Evolutionary conservation across 345 rosid genomes (phyloP).

Genomic region (rapeseed (Brassica napus)): DNA sequence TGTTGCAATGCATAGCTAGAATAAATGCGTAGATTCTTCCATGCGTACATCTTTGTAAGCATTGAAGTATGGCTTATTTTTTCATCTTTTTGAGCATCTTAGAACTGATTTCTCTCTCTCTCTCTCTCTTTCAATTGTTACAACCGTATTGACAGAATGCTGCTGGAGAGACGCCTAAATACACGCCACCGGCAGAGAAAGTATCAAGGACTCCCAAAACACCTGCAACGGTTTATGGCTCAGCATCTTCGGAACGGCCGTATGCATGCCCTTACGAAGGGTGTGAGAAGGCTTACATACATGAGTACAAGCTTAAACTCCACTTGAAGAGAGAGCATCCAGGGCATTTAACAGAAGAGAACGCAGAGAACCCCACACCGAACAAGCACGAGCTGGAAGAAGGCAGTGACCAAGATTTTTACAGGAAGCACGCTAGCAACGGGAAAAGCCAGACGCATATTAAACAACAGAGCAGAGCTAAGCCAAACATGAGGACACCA

Average conservation of each 20-base stretch:
- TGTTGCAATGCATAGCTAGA: background rate
- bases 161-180: conserved; percentile 58
- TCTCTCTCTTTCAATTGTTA: background rate
- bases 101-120: background rate
- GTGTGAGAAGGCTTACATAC: conserved; percentile 92
- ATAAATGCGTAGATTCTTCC: background rate
- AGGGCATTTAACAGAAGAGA: conserved; percentile 71
- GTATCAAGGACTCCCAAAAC: conserved; percentile 58
- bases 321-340: conserved; percentile 95
- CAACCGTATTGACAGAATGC: conserved; percentile 47
- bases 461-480: conserved; percentile 60
- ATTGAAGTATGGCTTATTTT: background rate
- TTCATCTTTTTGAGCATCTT: background rate
- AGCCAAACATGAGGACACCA: conserved; percentile 66
- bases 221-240: conserved; percentile 52
- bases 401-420: conserved; percentile 80
- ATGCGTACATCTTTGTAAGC: background rate
- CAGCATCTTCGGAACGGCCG: conserved; percentile 83
- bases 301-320: conserved; percentile 96
- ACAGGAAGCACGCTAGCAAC: conserved; percentile 54
- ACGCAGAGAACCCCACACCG: conserved; percentile 53
- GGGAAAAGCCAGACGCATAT: conserved; percentile 58
- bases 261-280: conserved; percentile 89
- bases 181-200: conserved; percentile 81
- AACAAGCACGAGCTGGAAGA: conserved; percentile 65